Conservation (phyloP, 2,329 filamentous ascomycete genomes). For the Alternaria ethzedia region DNA sequence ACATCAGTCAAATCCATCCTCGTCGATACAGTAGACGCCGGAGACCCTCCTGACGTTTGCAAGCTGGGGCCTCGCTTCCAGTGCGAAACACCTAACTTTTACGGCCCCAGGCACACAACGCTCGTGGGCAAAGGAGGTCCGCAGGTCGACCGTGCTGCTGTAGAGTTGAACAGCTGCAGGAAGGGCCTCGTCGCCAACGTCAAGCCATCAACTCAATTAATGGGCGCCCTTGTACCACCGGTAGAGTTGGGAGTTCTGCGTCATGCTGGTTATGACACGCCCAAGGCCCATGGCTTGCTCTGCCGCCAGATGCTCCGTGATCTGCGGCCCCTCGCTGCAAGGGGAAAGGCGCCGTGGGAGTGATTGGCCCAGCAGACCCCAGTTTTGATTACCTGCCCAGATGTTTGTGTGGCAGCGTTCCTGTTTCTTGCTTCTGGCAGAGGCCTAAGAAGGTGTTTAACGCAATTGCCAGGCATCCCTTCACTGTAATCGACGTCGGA, state of each 20-base stretch:
- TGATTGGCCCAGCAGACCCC: constrained; percentile 16
- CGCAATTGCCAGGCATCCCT: constrained; percentile 5
- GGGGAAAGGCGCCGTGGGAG: constrained; percentile 3
- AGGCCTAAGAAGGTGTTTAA: not conserved
- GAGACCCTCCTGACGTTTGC: not conserved
- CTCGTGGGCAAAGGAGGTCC: not conserved
- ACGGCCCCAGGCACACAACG: not conserved
- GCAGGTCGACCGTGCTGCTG: not conserved
- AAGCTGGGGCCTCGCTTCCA: not conserved
- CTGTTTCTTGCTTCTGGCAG: constrained; percentile 16
- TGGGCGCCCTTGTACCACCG: not conserved
- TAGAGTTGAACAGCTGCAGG: not conserved
- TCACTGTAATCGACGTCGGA: not conserved
- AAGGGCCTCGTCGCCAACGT: not conserved
- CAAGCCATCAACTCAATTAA: not conserved
- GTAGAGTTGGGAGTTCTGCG: constrained; percentile 1
- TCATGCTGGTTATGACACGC: constrained; percentile 13
- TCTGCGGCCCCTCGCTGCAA: constrained; percentile 18
- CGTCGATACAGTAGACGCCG: not conserved
- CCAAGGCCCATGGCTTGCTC: constrained; percentile 15
- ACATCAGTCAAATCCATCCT: not conserved
- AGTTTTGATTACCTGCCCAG: constrained; percentile 13
- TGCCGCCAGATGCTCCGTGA: constrained; percentile 15
- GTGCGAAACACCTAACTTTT: constrained; percentile 1
- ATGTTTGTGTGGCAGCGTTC: constrained; percentile 14